Percentiles rank a stretch among this genome's conserved stretches.
Conservation (phyloP, 768 basidiomycete species). For the Boletus coccyginus region DNA sequence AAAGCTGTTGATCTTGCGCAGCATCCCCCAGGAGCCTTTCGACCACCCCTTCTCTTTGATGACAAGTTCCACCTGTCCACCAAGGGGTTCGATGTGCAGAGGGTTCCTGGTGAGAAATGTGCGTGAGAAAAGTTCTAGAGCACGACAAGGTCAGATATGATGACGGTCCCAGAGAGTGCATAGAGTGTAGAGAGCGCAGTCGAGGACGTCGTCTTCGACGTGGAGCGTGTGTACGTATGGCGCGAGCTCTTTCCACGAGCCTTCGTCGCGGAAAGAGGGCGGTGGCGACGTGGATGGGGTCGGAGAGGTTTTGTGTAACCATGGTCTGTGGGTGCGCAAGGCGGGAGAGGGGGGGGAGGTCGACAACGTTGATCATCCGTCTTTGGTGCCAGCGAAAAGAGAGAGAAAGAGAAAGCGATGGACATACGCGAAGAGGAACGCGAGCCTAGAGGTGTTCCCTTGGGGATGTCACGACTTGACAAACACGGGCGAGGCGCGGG, state of each 20-base stretch:
- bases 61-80: not conserved
- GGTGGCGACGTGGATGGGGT: too few relatives aligned
- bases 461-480: constrained; percentile 20
- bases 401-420: too few relatives aligned
- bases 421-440: constrained; percentile 29
- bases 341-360: too few relatives aligned
- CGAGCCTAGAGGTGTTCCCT: constrained; percentile 30
- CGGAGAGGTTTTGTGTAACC: constrained; percentile 12
- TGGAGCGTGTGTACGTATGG: too few relatives aligned
- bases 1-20: constrained; percentile 25
- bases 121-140: constrained; percentile 32
- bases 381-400: too few relatives aligned
- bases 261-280: too few relatives aligned
- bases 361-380: too few relatives aligned
- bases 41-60: constrained; percentile 20
- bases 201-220: too few relatives aligned
- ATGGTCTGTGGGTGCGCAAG: constrained; percentile 19
- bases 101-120: constrained; percentile 36
- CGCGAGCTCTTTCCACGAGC: too few relatives aligned
- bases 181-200: too few relatives aligned
- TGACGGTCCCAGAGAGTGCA: too few relatives aligned
- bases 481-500: too few relatives aligned
- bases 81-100: constrained; percentile 17
- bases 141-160: not conserved
- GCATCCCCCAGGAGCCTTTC: constrained; percentile 25